A percentile compares a stretch with the other conserved stretches of the same genome.
Evolutionary conservation across 352 stramenopile genomes (phyloP).

Genomic region (Phytophthora palmivora): DNA sequence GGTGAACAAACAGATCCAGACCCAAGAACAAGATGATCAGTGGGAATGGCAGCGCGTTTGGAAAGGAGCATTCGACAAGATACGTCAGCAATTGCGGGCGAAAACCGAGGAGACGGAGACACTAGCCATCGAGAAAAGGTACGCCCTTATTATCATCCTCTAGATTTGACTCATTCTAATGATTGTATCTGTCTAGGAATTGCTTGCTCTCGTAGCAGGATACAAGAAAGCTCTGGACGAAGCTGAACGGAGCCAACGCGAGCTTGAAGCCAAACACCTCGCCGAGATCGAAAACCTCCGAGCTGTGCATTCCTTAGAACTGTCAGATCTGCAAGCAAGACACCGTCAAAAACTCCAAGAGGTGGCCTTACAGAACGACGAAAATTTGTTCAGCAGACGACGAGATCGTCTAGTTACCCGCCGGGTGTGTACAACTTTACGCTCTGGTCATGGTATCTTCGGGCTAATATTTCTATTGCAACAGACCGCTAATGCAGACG

Average conservation of each 20-base stretch:
- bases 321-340: slow-evolving; percentile 51
- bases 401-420: slow-evolving; percentile 26
- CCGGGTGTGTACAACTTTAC: neutral
- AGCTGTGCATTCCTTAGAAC: slow-evolving; percentile 54
- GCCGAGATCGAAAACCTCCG: slow-evolving; percentile 56
- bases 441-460: neutral
- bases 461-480: slow-evolving; percentile 5
- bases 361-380: slow-evolving; percentile 53
- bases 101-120: slow-evolving; percentile 40
- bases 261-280: slow-evolving; percentile 45
- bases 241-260: slow-evolving; percentile 32
- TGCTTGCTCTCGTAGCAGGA: slow-evolving; percentile 46
- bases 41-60: slow-evolving; percentile 77
- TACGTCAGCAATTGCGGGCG: slow-evolving; percentile 47
- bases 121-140: slow-evolving; percentile 60
- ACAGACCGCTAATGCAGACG: slow-evolving; percentile 32
- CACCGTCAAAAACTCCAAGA: slow-evolving; percentile 66
- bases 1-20: slow-evolving; percentile 64
- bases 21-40: slow-evolving; percentile 64
- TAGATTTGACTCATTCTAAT: neutral
- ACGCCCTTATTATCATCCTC: neutral
- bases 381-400: slow-evolving; percentile 41
- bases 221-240: slow-evolving; percentile 55
- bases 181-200: slow-evolving; percentile 33
- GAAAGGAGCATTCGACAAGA: slow-evolving; percentile 76